Base-by-base conservation (phyloP, 495 filamentous ascomycete species). In the Schizothecium vesticola region DNA sequence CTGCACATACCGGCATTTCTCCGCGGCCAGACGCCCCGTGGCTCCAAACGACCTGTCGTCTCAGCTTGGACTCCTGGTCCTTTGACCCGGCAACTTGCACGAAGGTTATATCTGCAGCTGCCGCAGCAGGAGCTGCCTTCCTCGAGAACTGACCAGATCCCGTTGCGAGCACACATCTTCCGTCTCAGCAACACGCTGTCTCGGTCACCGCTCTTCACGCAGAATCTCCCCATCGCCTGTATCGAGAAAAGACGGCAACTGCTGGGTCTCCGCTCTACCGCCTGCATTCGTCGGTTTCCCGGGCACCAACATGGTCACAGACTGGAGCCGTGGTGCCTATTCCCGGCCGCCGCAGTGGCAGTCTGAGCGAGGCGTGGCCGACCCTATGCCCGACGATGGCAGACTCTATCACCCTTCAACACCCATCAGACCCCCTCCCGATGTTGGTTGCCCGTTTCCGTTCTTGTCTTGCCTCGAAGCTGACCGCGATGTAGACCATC, bases 401-500 rank as follows among this genome's bases (percentile, higher is more conserved):
- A 68, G 69, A 21, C 68, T 61, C 62, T 59, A 64, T 56, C 66
- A 68, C 22, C 36, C 36, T 16, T 43, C 64, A 51, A 69, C 63
- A 58, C 59, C 57, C 25, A 36, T 70, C 55, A 63, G 73, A 31
- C 33, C 66, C 36, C 71, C 72, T 58, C 70, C 73, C 51, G 56
- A 71, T 36, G 73, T 71, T 69, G 26, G 75, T 33, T 56, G 33
- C 60, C 33, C 59, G 28, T 2, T 58, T 57, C 62, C 33, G 21
- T 16, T 29, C 57, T 25, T n/a, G 56, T 28, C 21, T 56, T 31
- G 55, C 63, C 59, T 67, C 25, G 21, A 28, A 58, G 62, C 72
- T 72, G 29, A 77, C 70, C 0, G 7, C 31, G 58, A 31, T 24
- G 28, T 67, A 82, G 81, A 76, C 75, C 29, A 78, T 83, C 57